A percentile compares a stretch with the other conserved stretches of the same genome.
Conservation (phyloP, 129 eudicot genomes). For the Calendula officinalis region DNA sequence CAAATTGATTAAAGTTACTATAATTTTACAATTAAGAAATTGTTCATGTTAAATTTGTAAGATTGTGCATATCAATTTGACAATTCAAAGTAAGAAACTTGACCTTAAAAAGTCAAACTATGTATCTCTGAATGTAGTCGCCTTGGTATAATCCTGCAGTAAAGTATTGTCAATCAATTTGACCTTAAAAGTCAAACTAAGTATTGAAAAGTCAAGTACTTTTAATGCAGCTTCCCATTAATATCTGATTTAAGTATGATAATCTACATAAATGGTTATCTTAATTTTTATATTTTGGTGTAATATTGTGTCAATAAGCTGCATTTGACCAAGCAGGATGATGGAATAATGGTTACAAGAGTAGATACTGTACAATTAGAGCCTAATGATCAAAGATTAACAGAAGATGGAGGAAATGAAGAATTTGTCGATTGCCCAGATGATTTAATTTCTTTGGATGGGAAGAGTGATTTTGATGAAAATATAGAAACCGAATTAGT, state of each 20-base stretch:
- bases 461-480: constrained; percentile 16
- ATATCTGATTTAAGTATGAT: constrained; percentile 9
- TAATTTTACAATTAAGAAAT: no score
- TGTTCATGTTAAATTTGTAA: no score
- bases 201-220: not conserved
- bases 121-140: not conserved
- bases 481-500: constrained; percentile 28
- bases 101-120: constrained; percentile 14
- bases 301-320: not conserved
- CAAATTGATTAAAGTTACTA: no score
- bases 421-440: constrained; percentile 96
- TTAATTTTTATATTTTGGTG: not conserved
- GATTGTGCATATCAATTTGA: no score
- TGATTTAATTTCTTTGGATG: constrained; percentile 44
- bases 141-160: not conserved
- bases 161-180: not conserved
- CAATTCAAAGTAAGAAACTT: not conserved
- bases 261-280: not conserved
- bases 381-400: constrained; percentile 38
- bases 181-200: not conserved
- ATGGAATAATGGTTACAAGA: constrained; percentile 49
- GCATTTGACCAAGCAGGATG: constrained; percentile 26
- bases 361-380: constrained; percentile 33
- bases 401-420: constrained; percentile 76
- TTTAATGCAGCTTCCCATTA: not conserved